Evolutionary conservation across 768 basidiomycete species (phyloP), one percentile per base, ranked within the genome.

Genomic region (Kwoniella newhampshirensis): DNA sequence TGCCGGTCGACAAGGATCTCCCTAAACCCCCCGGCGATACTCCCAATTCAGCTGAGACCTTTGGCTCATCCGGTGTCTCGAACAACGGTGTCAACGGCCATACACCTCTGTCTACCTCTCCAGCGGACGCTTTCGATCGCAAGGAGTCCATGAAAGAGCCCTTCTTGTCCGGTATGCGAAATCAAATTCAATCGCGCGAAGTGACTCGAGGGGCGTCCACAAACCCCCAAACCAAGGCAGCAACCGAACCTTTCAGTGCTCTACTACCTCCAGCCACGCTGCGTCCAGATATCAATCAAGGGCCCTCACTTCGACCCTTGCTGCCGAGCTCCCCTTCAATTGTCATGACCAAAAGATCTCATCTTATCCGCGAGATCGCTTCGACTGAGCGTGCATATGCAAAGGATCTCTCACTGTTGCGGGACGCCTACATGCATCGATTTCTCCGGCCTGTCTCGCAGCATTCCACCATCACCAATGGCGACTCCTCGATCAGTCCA

Each of bases 351-450:
- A 78, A 75, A 49, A 70, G 77, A 5, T 57, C 69, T 18, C 70
- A 78, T 39, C 67, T 78, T 18, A 67, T 78, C 21, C 64, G 73
- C 36, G 77, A 78, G 59, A 77, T 78, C 30, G 65, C 64, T 13
- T 56, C 63, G 9, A 76, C 75, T 20, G 77, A 78, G 51, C 66
- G 75, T 21, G 60, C 68, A 6, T 78, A 76, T 60, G 75, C 77
- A 1, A 62, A 59, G 18, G 77, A 78, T 51, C 63, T 78, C 7
- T 70, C 70, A 6, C 58, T 77, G 25, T 59, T 78, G 17, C 63
- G 77, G 4, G 75, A 78, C 53, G 75, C 74, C 4, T 77, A 73
- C 57, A 48, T 76, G 36, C 54, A 47, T 25, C 55, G 70, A 2
- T 55, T 52, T 42, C n/a, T 70, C 13, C 57, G 74, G 21, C 75